A percentile compares a stretch with the other conserved stretches of the same genome.
Conservation (phyloP, 768 basidiomycete genomes). For the Coprinopsis cinerea region DNA sequence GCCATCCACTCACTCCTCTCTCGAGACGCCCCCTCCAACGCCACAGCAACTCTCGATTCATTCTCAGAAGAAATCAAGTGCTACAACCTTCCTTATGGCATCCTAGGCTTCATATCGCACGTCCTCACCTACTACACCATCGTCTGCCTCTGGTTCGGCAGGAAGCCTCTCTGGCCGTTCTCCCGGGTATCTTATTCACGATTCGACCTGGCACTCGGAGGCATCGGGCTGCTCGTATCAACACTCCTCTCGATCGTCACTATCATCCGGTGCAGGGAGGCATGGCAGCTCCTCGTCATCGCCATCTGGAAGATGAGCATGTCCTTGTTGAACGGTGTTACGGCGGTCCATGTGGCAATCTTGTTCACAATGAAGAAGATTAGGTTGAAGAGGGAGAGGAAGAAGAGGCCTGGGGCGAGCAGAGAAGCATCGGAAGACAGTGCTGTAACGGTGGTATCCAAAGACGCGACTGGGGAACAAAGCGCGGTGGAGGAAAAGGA, state of each 20-base stretch:
- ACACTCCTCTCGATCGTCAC: slow-evolving; percentile 12
- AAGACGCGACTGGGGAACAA: neutral
- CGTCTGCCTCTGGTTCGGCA: slow-evolving; percentile 13
- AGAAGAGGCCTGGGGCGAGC: neutral
- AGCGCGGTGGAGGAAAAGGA: neutral
- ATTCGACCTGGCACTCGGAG: slow-evolving; percentile 12
- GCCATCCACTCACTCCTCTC: no score
- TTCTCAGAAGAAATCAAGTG: slow-evolving; percentile 14
- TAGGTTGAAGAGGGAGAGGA: slow-evolving; percentile 4
- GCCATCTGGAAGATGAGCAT: slow-evolving; percentile 16
- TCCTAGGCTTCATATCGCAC: slow-evolving; percentile 14
- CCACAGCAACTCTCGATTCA: neutral
- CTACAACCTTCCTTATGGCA: slow-evolving; percentile 15
- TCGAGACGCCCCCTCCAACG: neutral
- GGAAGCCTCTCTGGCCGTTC: slow-evolving; percentile 15
- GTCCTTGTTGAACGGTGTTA: slow-evolving; percentile 16
- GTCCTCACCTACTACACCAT: slow-evolving; percentile 18
- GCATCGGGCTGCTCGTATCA: slow-evolving; percentile 8
- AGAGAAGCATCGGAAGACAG: slow-evolving; percentile 1
- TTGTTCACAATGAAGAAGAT: slow-evolving; percentile 7
- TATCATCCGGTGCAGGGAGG: slow-evolving; percentile 12
- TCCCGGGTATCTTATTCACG: slow-evolving; percentile 8
- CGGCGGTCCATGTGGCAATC: slow-evolving; percentile 14
- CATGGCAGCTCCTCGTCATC: slow-evolving; percentile 17
- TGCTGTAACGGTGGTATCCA: neutral